These are phyloP conservation scores for Penicillium bialowiezense DNA, from an alignment of 495 filamentous ascomycete genomes.

Conservation along the genomic window DNA sequence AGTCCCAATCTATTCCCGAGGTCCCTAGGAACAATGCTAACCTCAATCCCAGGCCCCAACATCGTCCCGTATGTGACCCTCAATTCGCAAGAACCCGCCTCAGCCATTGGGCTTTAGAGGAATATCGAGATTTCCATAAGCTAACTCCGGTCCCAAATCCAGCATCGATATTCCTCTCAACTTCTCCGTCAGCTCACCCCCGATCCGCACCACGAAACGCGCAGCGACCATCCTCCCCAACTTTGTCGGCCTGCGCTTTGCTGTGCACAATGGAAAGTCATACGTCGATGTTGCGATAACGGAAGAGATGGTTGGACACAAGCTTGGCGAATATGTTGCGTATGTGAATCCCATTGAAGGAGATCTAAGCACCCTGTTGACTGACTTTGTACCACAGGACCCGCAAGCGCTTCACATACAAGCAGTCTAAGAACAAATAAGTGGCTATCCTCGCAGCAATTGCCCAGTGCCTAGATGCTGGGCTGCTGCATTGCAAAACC, in stretches of 20 bases:
- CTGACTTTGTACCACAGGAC: constrained; percentile 53
- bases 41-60: constrained; percentile 45
- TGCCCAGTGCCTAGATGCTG: neutral
- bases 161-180: constrained; percentile 45
- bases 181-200: constrained; percentile 61
- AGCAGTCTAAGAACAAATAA: constrained; percentile 74
- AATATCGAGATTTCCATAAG: too few species aligned
- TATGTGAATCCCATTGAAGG: constrained; percentile 48
- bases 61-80: constrained; percentile 50
- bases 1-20: neutral
- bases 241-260: constrained; percentile 91
- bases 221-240: constrained; percentile 91
- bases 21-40: constrained; percentile 13
- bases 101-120: too few species aligned
- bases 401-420: constrained; percentile 80
- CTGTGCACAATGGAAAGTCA: constrained; percentile 91
- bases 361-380: too few species aligned
- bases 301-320: constrained; percentile 98
- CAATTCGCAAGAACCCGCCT: neutral
- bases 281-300: constrained; percentile 87
- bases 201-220: constrained; percentile 86
- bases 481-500: constrained; percentile 2
- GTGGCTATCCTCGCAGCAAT: constrained; percentile 5
- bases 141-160: too few species aligned
- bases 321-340: constrained; percentile 92